A percentile compares a stretch with the other conserved stretches of the same genome.
Conservation (phyloP, 495 filamentous ascomycete species). For the Penicillium daleae region DNA sequence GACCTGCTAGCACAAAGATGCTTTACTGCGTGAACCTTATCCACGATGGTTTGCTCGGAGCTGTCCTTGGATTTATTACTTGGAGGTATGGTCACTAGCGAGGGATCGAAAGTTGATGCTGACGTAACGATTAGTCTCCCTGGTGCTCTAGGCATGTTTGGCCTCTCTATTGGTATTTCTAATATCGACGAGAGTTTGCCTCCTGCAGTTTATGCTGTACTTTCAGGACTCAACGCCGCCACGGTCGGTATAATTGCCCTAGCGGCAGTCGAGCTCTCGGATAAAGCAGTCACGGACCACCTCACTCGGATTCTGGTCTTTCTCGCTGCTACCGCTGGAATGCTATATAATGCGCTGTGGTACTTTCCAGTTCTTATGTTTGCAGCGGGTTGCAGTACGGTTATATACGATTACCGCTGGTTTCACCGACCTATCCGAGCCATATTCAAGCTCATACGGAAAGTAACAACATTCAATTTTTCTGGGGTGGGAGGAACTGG, state of each 20-base stretch:
- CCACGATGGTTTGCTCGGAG: conserved; percentile 4
- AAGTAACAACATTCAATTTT: neutral
- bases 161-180: neutral
- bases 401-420: conserved; percentile 4
- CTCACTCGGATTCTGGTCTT: neutral
- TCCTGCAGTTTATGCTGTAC: conserved; percentile 1
- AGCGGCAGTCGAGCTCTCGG: conserved; percentile 7
- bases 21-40: conserved; percentile 7
- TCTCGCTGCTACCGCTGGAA: neutral
- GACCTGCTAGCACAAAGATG: conserved; percentile 10
- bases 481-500: neutral
- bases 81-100: conserved; percentile 4
- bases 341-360: conserved; percentile 11
- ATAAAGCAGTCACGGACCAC: conserved; percentile 5
- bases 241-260: conserved; percentile 14
- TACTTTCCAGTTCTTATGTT: conserved; percentile 11
- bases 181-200: neutral
- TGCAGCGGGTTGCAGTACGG: conserved; percentile 2
- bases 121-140: neutral
- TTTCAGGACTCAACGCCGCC: conserved; percentile 8
- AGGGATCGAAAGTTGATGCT: neutral
- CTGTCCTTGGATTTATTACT: conserved; percentile 5
- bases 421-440: neutral
- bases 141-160: neutral
- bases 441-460: neutral